A percentile compares a stretch with the other conserved stretches of the same genome.
These are phyloP conservation scores for Scutellospora calospora DNA, from an alignment of 371 early-diverging fungal genomes.

Conservation along the genomic window DNA sequence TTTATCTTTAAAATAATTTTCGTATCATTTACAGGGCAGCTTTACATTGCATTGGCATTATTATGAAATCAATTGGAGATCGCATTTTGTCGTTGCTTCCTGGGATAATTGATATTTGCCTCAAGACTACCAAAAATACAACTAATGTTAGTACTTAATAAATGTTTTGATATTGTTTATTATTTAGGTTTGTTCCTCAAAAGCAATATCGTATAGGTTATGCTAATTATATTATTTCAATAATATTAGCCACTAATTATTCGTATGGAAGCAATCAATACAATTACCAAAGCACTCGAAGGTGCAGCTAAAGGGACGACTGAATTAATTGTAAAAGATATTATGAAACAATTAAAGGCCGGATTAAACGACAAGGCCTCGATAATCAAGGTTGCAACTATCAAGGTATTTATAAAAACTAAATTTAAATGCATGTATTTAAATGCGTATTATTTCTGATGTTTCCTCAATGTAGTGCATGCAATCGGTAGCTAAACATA, in stretches of 20 bases:
- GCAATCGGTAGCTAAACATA: conserved; percentile 59
- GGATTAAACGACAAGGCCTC: conserved; percentile 81
- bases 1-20: conserved; percentile 17
- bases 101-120: conserved; percentile 73
- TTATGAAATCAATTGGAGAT: conserved; percentile 72
- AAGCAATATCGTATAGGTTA: too few relatives aligned
- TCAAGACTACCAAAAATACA: conserved; percentile 73
- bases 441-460: not conserved
- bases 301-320: conserved; percentile 84
- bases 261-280: conserved; percentile 74
- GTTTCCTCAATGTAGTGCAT: conserved; percentile 54
- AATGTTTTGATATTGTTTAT: not conserved
- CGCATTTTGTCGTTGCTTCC: conserved; percentile 80
- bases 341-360: conserved; percentile 71
- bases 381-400: conserved; percentile 73
- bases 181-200: not conserved
- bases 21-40: conserved; percentile 69
- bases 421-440: not conserved
- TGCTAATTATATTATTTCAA: not conserved
- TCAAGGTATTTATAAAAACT: conserved; percentile 68
- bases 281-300: conserved; percentile 71
- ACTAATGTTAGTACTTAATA: conserved; percentile 63
- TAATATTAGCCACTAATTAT: conserved; percentile 64
- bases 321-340: conserved; percentile 79
- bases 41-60: conserved; percentile 76